Conservation (phyloP, 2,329 filamentous ascomycete genomes). For the Coleophoma cylindrospora region DNA sequence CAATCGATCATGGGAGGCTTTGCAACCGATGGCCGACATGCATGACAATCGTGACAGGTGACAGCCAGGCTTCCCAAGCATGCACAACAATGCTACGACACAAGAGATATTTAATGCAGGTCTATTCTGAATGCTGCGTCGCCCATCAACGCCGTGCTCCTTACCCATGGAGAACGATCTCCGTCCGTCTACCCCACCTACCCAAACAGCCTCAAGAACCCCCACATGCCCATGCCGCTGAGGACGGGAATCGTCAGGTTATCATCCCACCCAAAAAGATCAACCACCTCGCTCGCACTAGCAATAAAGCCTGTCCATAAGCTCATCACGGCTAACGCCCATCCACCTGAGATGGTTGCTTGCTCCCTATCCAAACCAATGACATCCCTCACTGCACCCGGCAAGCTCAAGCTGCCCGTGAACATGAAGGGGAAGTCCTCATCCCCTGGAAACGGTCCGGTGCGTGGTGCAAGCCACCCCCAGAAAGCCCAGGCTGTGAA, state of each 20-base stretch:
- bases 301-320: slow-evolving; percentile 85
- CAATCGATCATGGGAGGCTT: too few relatives aligned
- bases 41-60: too few relatives aligned
- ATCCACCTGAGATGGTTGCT: slow-evolving; percentile 59
- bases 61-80: too few relatives aligned
- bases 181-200: slow-evolving; percentile 10
- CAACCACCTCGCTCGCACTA: slow-evolving; percentile 82
- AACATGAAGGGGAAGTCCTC: slow-evolving; percentile 74
- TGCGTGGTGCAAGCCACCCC: slow-evolving; percentile 72
- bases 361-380: slow-evolving; percentile 57
- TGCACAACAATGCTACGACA: too few relatives aligned
- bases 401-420: slow-evolving; percentile 69
- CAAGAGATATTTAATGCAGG: too few relatives aligned
- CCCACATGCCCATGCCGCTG: slow-evolving; percentile 84
- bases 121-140: too few relatives aligned
- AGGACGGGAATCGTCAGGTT: slow-evolving; percentile 95
- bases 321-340: slow-evolving; percentile 77
- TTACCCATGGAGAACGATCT: too few relatives aligned
- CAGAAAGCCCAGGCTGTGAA: slow-evolving; percentile 81
- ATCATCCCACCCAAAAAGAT: slow-evolving; percentile 93
- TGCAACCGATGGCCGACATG: too few relatives aligned
- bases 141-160: background rate
- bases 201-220: slow-evolving; percentile 83
- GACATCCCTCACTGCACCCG: slow-evolving; percentile 48
- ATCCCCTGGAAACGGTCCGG: slow-evolving; percentile 64